Evolutionary conservation across 768 basidiomycete genomes (phyloP).

Genomic region (Gloeopeniophorella convolvens): DNA sequence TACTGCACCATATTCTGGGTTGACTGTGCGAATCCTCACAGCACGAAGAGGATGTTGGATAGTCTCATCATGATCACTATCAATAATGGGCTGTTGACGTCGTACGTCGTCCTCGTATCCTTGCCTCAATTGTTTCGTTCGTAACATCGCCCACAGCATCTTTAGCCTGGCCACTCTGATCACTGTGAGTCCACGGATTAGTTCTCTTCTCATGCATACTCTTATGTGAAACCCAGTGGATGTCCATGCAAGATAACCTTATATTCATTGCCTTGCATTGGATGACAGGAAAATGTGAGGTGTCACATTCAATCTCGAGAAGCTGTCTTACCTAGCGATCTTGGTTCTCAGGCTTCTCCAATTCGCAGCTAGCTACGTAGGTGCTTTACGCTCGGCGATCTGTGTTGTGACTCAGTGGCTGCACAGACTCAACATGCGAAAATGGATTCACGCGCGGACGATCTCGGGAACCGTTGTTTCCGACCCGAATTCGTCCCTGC

Average conservation of each 20-base stretch:
- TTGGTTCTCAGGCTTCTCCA: background rate
- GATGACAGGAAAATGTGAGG: constrained; percentile 5
- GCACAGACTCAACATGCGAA: constrained; percentile 1
- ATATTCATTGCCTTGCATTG: background rate
- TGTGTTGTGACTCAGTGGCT: background rate
- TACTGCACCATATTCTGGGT: background rate
- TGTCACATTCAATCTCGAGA: background rate
- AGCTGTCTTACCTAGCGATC: too few species aligned
- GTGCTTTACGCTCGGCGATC: background rate
- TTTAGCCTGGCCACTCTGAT: background rate
- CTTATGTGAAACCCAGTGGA: background rate
- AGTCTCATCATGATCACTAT: background rate
- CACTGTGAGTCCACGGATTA: background rate
- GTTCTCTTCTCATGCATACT: background rate
- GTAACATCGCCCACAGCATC: background rate
- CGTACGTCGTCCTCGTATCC: background rate
- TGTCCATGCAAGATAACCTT: background rate
- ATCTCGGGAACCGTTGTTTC: background rate
- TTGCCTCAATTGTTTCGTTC: background rate
- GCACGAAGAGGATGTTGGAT: constrained; percentile 1
- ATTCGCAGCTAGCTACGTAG: constrained; percentile 1
- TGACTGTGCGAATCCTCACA: background rate
- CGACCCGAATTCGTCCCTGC: background rate
- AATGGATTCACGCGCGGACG: background rate
- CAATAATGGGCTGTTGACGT: constrained; percentile 1